Conservation (phyloP, 345 rosid species). For the Nasturtium officinale region DNA sequence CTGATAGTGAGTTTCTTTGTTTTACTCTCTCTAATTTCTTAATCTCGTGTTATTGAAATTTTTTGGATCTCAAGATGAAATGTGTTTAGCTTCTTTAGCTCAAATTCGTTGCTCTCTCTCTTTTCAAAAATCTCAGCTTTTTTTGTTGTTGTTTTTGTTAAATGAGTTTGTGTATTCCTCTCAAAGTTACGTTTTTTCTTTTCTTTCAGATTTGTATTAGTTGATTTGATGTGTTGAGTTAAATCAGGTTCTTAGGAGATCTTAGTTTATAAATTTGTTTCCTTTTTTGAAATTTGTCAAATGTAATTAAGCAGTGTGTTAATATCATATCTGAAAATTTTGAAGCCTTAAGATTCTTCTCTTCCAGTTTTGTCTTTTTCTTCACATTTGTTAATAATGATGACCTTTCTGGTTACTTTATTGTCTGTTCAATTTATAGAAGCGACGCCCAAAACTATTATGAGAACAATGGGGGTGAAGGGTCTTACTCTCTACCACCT, state of each 20-base stretch:
- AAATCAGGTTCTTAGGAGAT: neutral
- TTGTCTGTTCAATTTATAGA: slow-evolving; percentile 49
- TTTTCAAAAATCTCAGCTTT: neutral
- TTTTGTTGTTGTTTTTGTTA: neutral
- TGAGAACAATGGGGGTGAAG: slow-evolving; percentile 95
- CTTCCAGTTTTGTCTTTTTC: neutral
- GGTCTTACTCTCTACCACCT: slow-evolving; percentile 93
- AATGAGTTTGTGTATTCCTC: neutral
- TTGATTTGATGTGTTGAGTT: neutral
- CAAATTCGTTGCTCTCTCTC: neutral
- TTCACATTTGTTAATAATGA: neutral
- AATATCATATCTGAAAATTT: slow-evolving; percentile 14
- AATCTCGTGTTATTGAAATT: neutral
- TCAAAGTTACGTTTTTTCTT: neutral
- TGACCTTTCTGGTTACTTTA: neutral
- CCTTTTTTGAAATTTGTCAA: slow-evolving; percentile 1
- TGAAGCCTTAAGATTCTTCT: slow-evolving; percentile 12
- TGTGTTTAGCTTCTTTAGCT: slow-evolving; percentile 11
- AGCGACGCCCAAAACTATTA: slow-evolving; percentile 90
- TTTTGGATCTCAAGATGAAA: slow-evolving; percentile 37
- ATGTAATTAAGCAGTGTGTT: neutral
- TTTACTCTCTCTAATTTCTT: neutral
- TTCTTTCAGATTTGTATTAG: neutral
- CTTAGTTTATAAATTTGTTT: slow-evolving; percentile 8
- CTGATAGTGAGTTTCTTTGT: slow-evolving; percentile 63